phyloP scores from a whole-genome alignment of 2,329 filamentous ascomycete genomes.

The Akanthomyces dipterigenus region DNA sequence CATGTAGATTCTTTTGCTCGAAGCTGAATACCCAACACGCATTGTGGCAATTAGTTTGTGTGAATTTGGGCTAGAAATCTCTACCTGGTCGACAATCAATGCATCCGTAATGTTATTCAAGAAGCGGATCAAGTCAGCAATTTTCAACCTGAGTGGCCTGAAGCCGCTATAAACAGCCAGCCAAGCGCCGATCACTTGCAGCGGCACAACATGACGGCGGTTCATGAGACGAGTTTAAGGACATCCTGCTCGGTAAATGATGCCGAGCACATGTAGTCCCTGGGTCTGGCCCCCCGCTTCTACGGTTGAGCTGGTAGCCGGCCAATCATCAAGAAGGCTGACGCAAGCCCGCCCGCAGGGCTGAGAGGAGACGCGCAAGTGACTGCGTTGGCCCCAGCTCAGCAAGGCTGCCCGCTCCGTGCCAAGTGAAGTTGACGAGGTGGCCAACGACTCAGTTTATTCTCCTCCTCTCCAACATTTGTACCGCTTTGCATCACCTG shows the following conservation, averaged over 20 bases:
- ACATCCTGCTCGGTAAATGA: too few species aligned
- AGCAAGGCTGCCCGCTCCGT: background rate
- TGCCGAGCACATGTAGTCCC: background rate
- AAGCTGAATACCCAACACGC: background rate
- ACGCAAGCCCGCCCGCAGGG: constrained; percentile 5
- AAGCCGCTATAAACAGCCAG: background rate
- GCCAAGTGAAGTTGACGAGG: background rate
- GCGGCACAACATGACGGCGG: background rate
- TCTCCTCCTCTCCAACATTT: background rate
- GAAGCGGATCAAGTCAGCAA: too few species aligned
- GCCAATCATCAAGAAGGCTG: background rate
- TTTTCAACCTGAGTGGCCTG: too few species aligned
- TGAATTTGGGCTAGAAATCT: too few species aligned
- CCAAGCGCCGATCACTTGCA: background rate
- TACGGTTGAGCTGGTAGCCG: background rate
- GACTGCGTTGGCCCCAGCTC: background rate
- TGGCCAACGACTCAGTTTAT: background rate
- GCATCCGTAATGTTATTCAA: too few species aligned
- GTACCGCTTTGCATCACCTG: background rate
- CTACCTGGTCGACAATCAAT: too few species aligned
- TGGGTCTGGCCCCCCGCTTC: background rate
- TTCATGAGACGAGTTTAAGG: background rate
- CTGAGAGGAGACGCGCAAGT: constrained; percentile 2
- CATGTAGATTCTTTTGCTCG: background rate
- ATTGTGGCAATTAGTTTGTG: too few species aligned